Conservation (phyloP, 2,329 filamentous ascomycete species). For the Macrophomina pseudophaseolina region DNA sequence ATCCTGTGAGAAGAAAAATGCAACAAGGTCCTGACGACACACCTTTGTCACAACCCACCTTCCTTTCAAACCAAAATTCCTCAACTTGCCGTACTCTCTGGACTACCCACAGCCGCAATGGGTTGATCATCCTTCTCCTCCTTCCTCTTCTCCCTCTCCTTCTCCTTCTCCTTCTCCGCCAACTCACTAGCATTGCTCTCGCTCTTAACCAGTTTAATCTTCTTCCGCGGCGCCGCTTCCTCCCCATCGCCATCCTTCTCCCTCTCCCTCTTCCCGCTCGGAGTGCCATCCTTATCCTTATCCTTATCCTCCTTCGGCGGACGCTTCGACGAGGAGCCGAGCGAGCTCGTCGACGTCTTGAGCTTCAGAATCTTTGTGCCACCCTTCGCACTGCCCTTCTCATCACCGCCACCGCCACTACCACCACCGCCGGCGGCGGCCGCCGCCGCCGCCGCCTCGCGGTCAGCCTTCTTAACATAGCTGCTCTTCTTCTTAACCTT, state of each 20-base stretch:
- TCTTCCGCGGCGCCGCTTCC: slow-evolving; percentile 40
- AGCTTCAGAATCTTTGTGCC: slow-evolving; percentile 34
- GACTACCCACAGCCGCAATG: slow-evolving; percentile 1
- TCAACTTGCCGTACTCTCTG: slow-evolving; percentile 18
- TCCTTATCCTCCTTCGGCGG: slow-evolving; percentile 29
- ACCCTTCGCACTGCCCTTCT: slow-evolving; percentile 40
- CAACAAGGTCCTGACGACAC: not conserved
- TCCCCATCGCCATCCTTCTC: slow-evolving; percentile 34
- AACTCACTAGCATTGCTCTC: slow-evolving; percentile 15
- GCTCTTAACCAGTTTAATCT: slow-evolving; percentile 39
- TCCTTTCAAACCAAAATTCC: not conserved
- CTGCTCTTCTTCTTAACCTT: slow-evolving; percentile 58
- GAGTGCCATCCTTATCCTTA: slow-evolving; percentile 31
- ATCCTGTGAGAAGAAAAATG: not conserved
- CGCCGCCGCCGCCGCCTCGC: slow-evolving; percentile 30
- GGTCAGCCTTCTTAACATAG: slow-evolving; percentile 47
- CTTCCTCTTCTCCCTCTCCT: not conserved
- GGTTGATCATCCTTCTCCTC: not conserved
- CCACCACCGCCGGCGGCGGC: no score
- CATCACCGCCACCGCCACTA: slow-evolving; percentile 32
- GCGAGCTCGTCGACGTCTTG: slow-evolving; percentile 6
- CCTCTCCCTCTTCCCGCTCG: not conserved
- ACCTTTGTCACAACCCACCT: not conserved
- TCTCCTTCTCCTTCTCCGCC: slow-evolving; percentile 5
- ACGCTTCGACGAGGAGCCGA: slow-evolving; percentile 7